Conservation (phyloP, 257 asterid species). For the Eustoma russellianum region DNA sequence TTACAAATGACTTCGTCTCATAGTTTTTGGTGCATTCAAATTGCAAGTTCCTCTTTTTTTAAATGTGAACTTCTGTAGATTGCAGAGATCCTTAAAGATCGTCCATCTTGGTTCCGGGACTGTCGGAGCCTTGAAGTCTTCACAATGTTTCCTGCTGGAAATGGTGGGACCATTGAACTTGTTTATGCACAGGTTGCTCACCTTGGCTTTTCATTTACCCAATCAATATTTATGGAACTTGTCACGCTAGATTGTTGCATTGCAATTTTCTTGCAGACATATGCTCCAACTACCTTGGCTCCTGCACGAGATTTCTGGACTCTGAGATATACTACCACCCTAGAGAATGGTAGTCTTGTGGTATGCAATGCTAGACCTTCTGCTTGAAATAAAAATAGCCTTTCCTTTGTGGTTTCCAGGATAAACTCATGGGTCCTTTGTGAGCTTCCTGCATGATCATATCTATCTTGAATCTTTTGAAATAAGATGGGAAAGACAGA, state of each 20-base stretch:
- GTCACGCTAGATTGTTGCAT: not conserved
- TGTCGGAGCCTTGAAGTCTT: slow-evolving; percentile 87
- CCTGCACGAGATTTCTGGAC: slow-evolving; percentile 99
- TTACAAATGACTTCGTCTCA: too few species aligned
- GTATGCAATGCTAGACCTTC: slow-evolving; percentile 32
- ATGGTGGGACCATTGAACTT: slow-evolving; percentile 90
- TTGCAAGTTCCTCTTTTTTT: too few species aligned
- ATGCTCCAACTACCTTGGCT: slow-evolving; percentile 92
- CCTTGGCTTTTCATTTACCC: not conserved
- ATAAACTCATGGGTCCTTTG: not conserved
- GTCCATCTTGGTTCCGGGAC: slow-evolving; percentile 91
- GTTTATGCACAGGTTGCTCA: slow-evolving; percentile 69
- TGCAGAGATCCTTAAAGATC: slow-evolving; percentile 98
- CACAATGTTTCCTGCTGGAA: slow-evolving; percentile 87
- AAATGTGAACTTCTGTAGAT: slow-evolving; percentile 34
- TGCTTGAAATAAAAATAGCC: not conserved
- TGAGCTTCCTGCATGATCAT: not conserved
- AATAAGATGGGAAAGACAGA: too few species aligned
- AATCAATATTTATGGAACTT: not conserved
- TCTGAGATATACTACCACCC: slow-evolving; percentile 82
- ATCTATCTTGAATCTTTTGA: not conserved
- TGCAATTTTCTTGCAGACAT: slow-evolving; percentile 38
- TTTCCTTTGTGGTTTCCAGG: not conserved
- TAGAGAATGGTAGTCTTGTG: slow-evolving; percentile 92
- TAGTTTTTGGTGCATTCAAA: too few species aligned